These are phyloP conservation scores for Beauveria brongniartii DNA, from an alignment of 2,329 filamentous ascomycete species.

Conservation along the genomic window DNA sequence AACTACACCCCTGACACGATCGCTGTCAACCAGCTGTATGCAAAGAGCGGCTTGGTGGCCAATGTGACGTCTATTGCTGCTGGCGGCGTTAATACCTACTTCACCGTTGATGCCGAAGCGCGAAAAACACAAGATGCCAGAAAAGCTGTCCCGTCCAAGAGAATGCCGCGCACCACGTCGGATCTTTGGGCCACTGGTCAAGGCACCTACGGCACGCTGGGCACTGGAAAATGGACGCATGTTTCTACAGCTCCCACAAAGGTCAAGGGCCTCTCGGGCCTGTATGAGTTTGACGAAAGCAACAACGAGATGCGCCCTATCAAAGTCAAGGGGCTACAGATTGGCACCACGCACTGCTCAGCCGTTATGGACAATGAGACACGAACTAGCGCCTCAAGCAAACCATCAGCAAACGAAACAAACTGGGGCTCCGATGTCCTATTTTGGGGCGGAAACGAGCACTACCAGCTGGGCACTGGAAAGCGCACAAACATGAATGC, in stretches of 20 bases:
- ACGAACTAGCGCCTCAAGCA: constrained; percentile 46
- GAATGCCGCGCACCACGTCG: constrained; percentile 23
- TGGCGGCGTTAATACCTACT: constrained; percentile 80
- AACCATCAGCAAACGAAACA: constrained; percentile 56
- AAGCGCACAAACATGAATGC: constrained; percentile 71
- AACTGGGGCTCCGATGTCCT: constrained; percentile 86
- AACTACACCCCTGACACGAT: constrained; percentile 65
- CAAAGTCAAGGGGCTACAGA: constrained; percentile 61
- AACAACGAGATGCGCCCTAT: constrained; percentile 65
- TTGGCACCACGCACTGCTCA: constrained; percentile 72
- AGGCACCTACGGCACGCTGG: constrained; percentile 75
- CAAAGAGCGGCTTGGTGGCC: constrained; percentile 52
- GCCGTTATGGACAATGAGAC: constrained; percentile 80
- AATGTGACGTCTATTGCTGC: constrained; percentile 72
- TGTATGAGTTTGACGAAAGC: constrained; percentile 81
- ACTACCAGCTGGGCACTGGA: constrained; percentile 86
- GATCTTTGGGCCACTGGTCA: constrained; percentile 85
- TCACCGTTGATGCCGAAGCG: constrained; percentile 71
- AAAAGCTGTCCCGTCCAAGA: constrained; percentile 22
- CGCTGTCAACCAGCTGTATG: constrained; percentile 65
- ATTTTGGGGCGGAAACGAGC: constrained; percentile 93
- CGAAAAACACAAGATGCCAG: constrained; percentile 19
- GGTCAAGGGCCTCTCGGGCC: constrained; percentile 71
- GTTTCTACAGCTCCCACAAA: constrained; percentile 69
- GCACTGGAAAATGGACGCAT: constrained; percentile 85